Conservation (phyloP, 768 basidiomycete genomes). For the Tylopilus rubrobrunneus region DNA sequence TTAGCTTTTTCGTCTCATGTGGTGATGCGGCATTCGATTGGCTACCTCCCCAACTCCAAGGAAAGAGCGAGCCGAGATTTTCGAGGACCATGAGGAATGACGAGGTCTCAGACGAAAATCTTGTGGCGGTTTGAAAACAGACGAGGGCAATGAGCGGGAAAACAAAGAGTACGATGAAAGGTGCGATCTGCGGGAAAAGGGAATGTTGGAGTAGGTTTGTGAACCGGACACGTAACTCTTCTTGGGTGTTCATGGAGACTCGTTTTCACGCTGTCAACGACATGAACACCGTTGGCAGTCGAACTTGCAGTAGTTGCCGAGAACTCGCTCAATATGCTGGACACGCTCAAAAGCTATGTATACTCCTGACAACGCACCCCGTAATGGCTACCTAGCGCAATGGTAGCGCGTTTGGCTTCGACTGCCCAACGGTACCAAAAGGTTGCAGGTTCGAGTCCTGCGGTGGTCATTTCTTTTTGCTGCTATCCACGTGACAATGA, state of each 20-base stretch:
- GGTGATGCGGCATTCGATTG: conserved; percentile 19
- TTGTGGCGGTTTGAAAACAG: conserved; percentile 29
- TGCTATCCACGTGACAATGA: conserved; percentile 20
- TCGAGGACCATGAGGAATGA: conserved; percentile 53
- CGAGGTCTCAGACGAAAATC: conserved; percentile 27
- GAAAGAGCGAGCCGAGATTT: conserved; percentile 47
- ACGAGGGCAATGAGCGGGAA: conserved; percentile 35
- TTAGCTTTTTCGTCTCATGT: conserved; percentile 41
- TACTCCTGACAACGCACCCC: fast-evolving
- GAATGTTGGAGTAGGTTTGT: conserved; percentile 36
- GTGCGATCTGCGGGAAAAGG: conserved; percentile 53
- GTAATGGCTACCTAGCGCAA: conserved; percentile 77
- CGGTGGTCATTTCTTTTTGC: conserved; percentile 60
- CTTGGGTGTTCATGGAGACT: conserved; percentile 42
- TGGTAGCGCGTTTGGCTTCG: conserved; percentile 97
- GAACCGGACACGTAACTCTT: conserved; percentile 38
- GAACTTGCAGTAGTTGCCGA: conserved; percentile 13
- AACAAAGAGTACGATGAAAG: conserved; percentile 50
- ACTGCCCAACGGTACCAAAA: conserved; percentile 76
- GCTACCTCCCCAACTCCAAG: conserved; percentile 59
- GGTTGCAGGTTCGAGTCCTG: conserved; percentile 97
- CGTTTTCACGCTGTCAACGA: conserved; percentile 26
- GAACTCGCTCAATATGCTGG: conserved; percentile 19
- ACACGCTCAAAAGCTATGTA: not conserved
- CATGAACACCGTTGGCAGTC: conserved; percentile 25